These are phyloP conservation scores for Reticulascus tulasneorum DNA, from an alignment of 2,329 filamentous ascomycete species.

Conservation along the genomic window DNA sequence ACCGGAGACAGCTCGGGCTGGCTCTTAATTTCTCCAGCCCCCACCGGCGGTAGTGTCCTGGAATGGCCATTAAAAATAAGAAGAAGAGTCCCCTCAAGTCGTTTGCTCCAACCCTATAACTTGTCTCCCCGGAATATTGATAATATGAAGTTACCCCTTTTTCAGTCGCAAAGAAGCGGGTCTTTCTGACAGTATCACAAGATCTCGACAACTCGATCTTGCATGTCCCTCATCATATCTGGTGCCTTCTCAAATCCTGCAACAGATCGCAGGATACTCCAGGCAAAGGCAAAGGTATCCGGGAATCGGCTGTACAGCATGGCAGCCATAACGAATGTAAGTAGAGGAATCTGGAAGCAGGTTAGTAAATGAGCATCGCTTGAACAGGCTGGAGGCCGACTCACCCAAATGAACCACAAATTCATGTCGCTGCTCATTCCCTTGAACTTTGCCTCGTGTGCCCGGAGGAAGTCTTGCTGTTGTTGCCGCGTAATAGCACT, in stretches of 20 bases:
- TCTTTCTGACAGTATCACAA: constrained; percentile 14
- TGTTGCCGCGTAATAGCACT: constrained; percentile 62
- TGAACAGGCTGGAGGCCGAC: constrained; percentile 14
- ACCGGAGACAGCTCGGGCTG: too few species aligned
- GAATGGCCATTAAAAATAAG: too few species aligned
- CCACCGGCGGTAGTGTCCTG: too few species aligned
- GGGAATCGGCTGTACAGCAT: constrained; percentile 50
- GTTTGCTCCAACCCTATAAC: too few species aligned
- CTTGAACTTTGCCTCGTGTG: constrained; percentile 60
- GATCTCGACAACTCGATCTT: constrained; percentile 21
- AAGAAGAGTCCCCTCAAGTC: too few species aligned
- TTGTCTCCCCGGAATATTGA: too few species aligned
- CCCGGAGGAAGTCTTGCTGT: constrained; percentile 58
- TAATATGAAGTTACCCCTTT: too few species aligned
- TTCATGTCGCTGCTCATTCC: constrained; percentile 60
- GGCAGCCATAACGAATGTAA: constrained; percentile 43
- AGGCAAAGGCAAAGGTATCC: constrained; percentile 31
- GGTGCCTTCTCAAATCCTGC: constrained; percentile 8
- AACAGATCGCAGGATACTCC: constrained; percentile 12
- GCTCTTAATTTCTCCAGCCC: too few species aligned
- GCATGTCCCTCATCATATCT: constrained; percentile 10
- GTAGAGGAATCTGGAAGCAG: constrained; percentile 43
- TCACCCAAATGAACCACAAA: constrained; percentile 66
- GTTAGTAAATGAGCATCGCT: constrained; percentile 15
- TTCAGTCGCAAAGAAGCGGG: too few species aligned